Evolutionary conservation across 2,329 filamentous ascomycete species (phyloP), one percentile per base, ranked within the genome.

Genomic region (Ilyonectria sp.): DNA sequence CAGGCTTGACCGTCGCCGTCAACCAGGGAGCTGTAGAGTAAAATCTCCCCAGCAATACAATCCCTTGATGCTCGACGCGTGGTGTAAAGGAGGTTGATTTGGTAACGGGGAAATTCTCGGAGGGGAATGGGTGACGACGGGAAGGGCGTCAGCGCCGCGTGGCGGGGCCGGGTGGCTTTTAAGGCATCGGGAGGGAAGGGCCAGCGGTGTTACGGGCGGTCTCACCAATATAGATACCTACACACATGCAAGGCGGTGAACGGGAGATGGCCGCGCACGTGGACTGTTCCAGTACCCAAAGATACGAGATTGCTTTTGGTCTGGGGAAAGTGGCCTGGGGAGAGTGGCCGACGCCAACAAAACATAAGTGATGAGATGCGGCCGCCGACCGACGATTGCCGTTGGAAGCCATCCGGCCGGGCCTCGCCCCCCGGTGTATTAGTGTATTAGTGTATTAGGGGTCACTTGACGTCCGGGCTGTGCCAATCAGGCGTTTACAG

Each of bases 381-480:
- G 17, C 44, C 47, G 23, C 72, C 72, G 72, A 75, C 46, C 72
- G 72, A 75, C 46, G 69, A 47, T 68, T 68, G 68, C 65, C 70
- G 58, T 46, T 52, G 64, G 49, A 73, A 73, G 64, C 65, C 61
- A 58, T 57, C 17, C 23, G 17, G 44, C 21, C 21, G 44, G 49
- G 59, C 26, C 26, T 54, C 52, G 54, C 52, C 52, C n/a, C 23
- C 31, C 8, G 26, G 26, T 6, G 26, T 40, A 43, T 43, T n/a
- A 43, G 37, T 37, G 33, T 26, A 54, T 21, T 54, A 17, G 21
- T 21, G 21, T 21, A 21, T 21, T 21, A 21, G 21, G 21, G 21
- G 21, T 53, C 50, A 53, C 11, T 21, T 15, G 50, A 33, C 5
- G 50, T 13, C n/a, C 29, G n/a, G 50, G 50, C 31, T n/a, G 40